These are phyloP conservation scores for Gigaspora rosea DNA, from an alignment of 192 early-diverging fungal species.

Conservation along the genomic window DNA sequence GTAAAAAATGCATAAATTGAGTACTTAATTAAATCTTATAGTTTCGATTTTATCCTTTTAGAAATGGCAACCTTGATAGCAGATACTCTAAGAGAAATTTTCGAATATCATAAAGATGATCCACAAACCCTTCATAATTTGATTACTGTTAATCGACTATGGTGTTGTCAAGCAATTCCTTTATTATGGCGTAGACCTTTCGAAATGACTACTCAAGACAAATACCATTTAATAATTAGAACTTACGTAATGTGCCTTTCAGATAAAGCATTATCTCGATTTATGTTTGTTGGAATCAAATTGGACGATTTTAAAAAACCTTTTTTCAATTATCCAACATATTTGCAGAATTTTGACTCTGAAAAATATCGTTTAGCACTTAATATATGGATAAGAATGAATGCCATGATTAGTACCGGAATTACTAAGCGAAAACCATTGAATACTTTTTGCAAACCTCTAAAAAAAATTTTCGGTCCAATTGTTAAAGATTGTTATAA, in stretches of 20 bases:
- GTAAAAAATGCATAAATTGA: too few relatives aligned
- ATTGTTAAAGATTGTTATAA: constrained; percentile 2
- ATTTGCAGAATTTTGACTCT: constrained; percentile 2
- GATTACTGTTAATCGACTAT: not conserved
- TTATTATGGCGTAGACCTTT: constrained; percentile 13
- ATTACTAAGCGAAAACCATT: not conserved
- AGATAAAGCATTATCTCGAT: not conserved
- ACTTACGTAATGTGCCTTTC: constrained; percentile 2
- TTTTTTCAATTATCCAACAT: constrained; percentile 19
- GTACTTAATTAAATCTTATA: too few relatives aligned
- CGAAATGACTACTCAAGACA: not conserved
- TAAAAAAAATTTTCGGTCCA: constrained; percentile 11
- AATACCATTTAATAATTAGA: not conserved
- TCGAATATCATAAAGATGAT: constrained; percentile 10
- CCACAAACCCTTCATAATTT: not conserved
- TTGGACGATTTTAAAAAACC: not conserved
- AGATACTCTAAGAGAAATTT: not conserved
- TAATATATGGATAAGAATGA: constrained; percentile 11
- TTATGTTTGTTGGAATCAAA: not conserved
- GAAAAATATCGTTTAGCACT: constrained; percentile 2
- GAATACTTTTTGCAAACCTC: not conserved
- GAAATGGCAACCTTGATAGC: not conserved
- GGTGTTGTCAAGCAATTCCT: not conserved
- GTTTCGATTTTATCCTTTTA: too few relatives aligned
- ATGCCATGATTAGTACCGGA: not conserved